phyloP scores from a whole-genome alignment of 2,329 filamentous ascomycete genomes.

The Ceratocystis eucalypticola region DNA sequence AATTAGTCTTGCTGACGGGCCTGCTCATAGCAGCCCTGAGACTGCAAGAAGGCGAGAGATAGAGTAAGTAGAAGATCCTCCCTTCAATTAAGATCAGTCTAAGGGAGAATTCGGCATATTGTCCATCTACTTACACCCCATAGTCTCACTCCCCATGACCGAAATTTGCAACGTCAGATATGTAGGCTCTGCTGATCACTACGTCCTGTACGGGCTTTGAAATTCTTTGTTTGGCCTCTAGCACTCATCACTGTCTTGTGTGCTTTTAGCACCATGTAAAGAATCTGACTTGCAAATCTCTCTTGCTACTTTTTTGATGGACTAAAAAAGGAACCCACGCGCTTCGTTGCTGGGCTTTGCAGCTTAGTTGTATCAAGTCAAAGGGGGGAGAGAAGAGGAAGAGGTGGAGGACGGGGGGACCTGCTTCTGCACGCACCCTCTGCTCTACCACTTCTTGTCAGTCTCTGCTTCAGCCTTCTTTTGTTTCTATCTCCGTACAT shows the following conservation, averaged over 20 bases:
- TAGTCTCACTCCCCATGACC: not conserved
- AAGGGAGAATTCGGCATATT: not conserved
- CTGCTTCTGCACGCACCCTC: not conserved
- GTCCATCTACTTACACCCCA: not conserved
- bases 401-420: not conserved
- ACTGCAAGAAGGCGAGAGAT: too few relatives aligned
- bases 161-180: not conserved
- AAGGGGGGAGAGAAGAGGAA: too few relatives aligned
- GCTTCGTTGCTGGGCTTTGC: not conserved
- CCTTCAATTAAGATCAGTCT: not conserved
- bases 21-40: too few relatives aligned
- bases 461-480: not conserved
- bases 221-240: not conserved
- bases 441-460: not conserved
- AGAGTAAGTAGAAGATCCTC: too few relatives aligned
- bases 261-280: not conserved
- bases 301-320: not conserved
- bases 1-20: too few relatives aligned
- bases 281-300: not conserved
- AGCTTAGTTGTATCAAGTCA: not conserved
- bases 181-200: not conserved
- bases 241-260: not conserved
- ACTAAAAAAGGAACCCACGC: not conserved
- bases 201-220: not conserved
- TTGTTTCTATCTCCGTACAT: not conserved